Conservation (phyloP, 1,284 basidiomycete species). For the Marasmius fiardii region DNA sequence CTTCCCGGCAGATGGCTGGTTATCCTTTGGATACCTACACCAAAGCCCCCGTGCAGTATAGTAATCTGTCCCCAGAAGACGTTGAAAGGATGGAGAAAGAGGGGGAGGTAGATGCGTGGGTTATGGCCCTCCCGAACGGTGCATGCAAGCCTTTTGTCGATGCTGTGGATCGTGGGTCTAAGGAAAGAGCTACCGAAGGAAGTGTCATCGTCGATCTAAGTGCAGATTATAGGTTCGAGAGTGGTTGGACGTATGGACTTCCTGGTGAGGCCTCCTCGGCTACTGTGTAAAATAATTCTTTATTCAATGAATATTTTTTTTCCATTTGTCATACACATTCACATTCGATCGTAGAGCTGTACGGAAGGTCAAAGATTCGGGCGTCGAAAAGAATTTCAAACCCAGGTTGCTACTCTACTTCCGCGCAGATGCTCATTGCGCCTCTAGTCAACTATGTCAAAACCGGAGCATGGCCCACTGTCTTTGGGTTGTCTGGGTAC, state of each 20-base stretch:
- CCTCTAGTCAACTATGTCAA: slow-evolving; percentile 80
- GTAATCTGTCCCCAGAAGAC: slow-evolving; percentile 74
- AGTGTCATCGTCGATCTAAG: slow-evolving; percentile 90
- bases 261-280: slow-evolving; percentile 80
- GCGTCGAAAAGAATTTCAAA: slow-evolving; percentile 87
- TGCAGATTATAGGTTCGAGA: slow-evolving; percentile 95
- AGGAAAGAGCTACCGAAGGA: slow-evolving; percentile 44
- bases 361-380: slow-evolving; percentile 72
- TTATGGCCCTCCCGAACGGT: slow-evolving; percentile 98
- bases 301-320: slow-evolving; percentile 28
- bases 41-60: slow-evolving; percentile 75
- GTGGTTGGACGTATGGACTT: slow-evolving; percentile 95
- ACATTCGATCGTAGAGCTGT: slow-evolving; percentile 68
- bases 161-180: slow-evolving; percentile 79
- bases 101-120: slow-evolving; percentile 92
- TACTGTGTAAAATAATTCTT: slow-evolving; percentile 29
- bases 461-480: slow-evolving; percentile 69
- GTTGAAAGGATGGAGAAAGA: slow-evolving; percentile 86
- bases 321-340: slow-evolving; percentile 21
- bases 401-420: slow-evolving; percentile 97
- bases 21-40: slow-evolving; percentile 79
- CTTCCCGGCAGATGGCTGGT: slow-evolving; percentile 93
- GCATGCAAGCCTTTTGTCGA: slow-evolving; percentile 97
- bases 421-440: slow-evolving; percentile 87
- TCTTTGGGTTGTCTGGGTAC: slow-evolving; percentile 94